Conservation (phyloP, 1,284 basidiomycete genomes). For the Neolentinus lepideus region DNA sequence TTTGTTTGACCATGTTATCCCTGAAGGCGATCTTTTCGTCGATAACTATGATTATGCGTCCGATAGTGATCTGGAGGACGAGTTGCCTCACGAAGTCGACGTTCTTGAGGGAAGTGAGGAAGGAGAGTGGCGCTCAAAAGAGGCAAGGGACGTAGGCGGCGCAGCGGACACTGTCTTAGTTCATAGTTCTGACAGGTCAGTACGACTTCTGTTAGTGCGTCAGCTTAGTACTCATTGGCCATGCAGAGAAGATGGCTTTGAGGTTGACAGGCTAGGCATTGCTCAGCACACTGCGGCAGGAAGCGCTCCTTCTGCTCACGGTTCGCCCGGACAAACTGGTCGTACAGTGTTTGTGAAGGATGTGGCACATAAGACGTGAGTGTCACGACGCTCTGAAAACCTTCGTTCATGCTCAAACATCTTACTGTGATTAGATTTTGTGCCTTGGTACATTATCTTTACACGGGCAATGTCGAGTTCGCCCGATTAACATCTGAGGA, state of each 20-base stretch:
- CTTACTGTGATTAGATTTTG: neutral
- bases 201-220: neutral
- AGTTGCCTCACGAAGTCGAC: neutral
- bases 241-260: neutral
- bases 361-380: constrained; percentile 15
- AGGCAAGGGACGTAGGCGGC: neutral
- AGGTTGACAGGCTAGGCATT: neutral
- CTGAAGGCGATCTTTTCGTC: constrained; percentile 7
- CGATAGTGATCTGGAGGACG: constrained; percentile 10
- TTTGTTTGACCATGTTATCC: constrained; percentile 5
- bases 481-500: neutral
- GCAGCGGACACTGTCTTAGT: neutral
- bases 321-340: neutral
- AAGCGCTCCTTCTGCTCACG: neutral
- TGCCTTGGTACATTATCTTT: neutral
- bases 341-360: constrained; percentile 12
- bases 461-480: neutral
- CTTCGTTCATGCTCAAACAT: neutral
- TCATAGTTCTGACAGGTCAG: neutral
- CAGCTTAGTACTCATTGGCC: neutral
- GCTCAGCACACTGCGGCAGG: neutral
- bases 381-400: neutral
- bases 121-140: neutral
- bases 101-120: neutral
- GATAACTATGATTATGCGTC: constrained; percentile 8